Evolutionary conservation across 805 yeast genomes (phyloP), one percentile per base, ranked within the genome.

Genomic region (Candida piceae): DNA sequence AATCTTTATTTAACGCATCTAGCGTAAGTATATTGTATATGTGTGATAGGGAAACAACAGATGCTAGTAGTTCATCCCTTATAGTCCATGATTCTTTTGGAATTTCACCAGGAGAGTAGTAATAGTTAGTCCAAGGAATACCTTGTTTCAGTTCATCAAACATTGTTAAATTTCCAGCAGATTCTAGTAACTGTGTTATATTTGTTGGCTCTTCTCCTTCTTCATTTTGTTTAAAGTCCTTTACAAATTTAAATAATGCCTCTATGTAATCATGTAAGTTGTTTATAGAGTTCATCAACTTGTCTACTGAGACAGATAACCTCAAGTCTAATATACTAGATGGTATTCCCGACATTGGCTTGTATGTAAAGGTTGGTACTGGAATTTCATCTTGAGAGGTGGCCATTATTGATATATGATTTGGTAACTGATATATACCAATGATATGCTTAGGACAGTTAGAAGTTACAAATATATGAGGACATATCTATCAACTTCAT

Each of bases 251-350:
- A 17, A 51, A 49, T 7, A 57, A 29, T n/a, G 35, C 40, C 23
- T 55, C 57, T 10, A 57, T 45, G 27, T 50, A 47, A 3, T 48
- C 49, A 32, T 46, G 53, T 15, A 54, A 16, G 13, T 44, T 43
- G 34, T 53, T 51, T 8, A 44, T 31, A 8, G 58, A 47, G 34
- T 54, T 55, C 53, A 47, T 54, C 17, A 52, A 28, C 12, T 49
- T 40, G 8, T 31, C 21, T 3, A 36, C 5, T 12, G 39, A 36
- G 9, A 56, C 38, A 3, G 50, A 41, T 3, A 31, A 16, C 26
- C 61, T 34, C 9, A 45, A 16, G 11, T 46, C 50, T 7, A 33
- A 22, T 17, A 53, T 21, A 4, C 26, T 15, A 1, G 39, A 33
- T 3, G 57, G 52, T 2, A 46, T 22, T 2, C 15, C 21, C 7